Evolutionary conservation across 371 early-diverging fungal genomes (phyloP).

Genomic region (Massospora cicadina): DNA sequence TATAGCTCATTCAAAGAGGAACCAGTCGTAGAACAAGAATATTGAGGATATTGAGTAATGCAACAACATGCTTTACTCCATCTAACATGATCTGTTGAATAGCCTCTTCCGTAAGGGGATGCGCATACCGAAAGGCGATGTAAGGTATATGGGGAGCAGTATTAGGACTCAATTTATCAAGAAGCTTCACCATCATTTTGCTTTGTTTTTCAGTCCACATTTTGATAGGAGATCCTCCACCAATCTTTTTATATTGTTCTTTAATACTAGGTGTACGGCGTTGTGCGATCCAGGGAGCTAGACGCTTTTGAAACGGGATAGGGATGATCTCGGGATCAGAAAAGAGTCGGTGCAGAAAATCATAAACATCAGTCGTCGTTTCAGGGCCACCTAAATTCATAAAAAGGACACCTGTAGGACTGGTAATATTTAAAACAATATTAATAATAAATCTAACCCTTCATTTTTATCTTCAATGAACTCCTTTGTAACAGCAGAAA

Average conservation of each 20-base stretch:
- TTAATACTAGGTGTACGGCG: constrained; percentile 72
- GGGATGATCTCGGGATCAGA: constrained; percentile 87
- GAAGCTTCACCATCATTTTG: constrained; percentile 43
- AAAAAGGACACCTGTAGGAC: constrained; percentile 60
- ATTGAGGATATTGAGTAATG: constrained; percentile 93
- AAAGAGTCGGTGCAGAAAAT: constrained; percentile 72
- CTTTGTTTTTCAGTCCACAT: constrained; percentile 83
- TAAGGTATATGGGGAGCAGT: constrained; percentile 84
- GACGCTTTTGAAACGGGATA: constrained; percentile 55
- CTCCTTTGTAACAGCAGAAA: background rate
- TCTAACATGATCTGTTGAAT: constrained; percentile 59
- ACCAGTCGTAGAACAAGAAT: constrained; percentile 91
- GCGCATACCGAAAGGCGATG: constrained; percentile 83
- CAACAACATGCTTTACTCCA: constrained; percentile 68
- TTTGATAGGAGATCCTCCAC: constrained; percentile 86
- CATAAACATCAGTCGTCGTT: constrained; percentile 54
- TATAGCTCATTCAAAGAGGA: constrained; percentile 79
- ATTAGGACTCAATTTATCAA: constrained; percentile 59
- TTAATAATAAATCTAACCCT: background rate
- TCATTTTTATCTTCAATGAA: background rate
- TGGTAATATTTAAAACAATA: constrained; percentile 12
- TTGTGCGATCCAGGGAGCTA: constrained; percentile 63
- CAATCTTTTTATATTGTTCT: constrained; percentile 80
- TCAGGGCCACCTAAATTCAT: constrained; percentile 91
- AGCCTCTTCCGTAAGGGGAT: constrained; percentile 59